These are phyloP conservation scores for Fusarium sp. DNA, from an alignment of 2,329 filamentous ascomycete species.

Conservation along the genomic window DNA sequence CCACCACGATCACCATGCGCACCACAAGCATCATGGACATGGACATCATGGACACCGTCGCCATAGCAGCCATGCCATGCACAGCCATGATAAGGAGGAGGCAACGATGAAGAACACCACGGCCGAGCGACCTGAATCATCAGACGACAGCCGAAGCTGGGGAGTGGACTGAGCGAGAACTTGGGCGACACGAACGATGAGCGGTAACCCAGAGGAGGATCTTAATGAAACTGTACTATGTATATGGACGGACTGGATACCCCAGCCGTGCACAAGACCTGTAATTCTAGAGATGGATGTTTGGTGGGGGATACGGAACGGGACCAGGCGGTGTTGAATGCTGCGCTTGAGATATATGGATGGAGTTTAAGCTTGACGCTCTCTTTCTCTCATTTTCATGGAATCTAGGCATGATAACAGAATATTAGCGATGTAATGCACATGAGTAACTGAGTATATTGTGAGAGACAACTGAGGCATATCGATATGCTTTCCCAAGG, in stretches of 20 bases:
- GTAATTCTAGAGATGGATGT: constrained; percentile 18
- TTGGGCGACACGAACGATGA: background rate
- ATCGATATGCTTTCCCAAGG: background rate
- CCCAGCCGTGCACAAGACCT: background rate
- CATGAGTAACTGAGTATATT: background rate
- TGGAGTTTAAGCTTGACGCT: constrained; percentile 18
- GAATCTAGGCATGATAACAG: constrained; percentile 4
- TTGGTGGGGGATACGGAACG: constrained; percentile 22
- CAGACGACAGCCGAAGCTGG: constrained; percentile 44
- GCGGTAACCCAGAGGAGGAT: constrained; percentile 2
- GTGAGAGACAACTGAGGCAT: background rate
- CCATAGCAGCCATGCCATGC: constrained; percentile 1
- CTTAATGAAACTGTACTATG: constrained; percentile 5
- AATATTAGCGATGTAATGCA: background rate
- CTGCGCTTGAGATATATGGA: constrained; percentile 24
- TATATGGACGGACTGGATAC: background rate
- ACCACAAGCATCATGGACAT: constrained; percentile 21
- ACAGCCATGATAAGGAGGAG: background rate
- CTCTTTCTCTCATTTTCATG: constrained; percentile 13
- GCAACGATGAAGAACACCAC: constrained; percentile 1
- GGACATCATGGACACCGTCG: constrained; percentile 19
- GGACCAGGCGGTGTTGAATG: constrained; percentile 30
- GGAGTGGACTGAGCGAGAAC: constrained; percentile 37
- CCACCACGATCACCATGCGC: constrained; percentile 24
- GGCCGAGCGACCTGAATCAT: constrained; percentile 33